Evolutionary conservation across 805 yeast genomes (phyloP), one percentile per base, ranked within the genome.

Genomic region (Lachancea sp.): DNA sequence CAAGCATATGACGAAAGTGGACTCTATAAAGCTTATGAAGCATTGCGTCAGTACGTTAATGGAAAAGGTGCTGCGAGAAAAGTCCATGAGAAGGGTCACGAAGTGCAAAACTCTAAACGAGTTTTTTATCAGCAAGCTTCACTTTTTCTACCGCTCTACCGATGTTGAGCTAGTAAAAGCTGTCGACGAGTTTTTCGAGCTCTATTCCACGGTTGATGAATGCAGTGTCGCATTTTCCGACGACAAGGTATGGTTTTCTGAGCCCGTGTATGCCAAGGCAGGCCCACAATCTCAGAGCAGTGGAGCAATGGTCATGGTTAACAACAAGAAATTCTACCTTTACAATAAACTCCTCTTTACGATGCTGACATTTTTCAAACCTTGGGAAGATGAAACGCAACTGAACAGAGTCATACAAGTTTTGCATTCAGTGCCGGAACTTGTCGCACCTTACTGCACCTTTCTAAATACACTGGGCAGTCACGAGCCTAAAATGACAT

Each of bases 101-200:
- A 90, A 89, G 59, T 75, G 87, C 49, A 78, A 79, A 48, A 74
- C 89, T 13, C 74, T 91, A 56, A 87, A 86, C 54, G 97, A 90
- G 58, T 77, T 84, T 71, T 77, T 82, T 18, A 57, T 88, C 47
- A 71, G 73, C 22, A 79, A 79, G 44, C 52, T 87, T 26, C 75
- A 78, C 29, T 70, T 75, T 3, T 60, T 87, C 2, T 79, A 73
- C 41, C 68, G 70, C 33, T 60, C 69, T n/a, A 20, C 56, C 0
- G 63, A 68, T 31, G 56, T 63, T 11, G 63, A 57, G 41, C 49
- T 79, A 12, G 67, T 68, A 10, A 60, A 62, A 5, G 54, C 59
- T 10, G 66, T 78, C 13, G 67, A 74, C 46, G 60, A 66, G 2
- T 76, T 84, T 47, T 66, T 86, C 51, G 45, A 68, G 12, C 65